Conservation (phyloP, 805 yeast species). For the Peterozyma xylosa region DNA sequence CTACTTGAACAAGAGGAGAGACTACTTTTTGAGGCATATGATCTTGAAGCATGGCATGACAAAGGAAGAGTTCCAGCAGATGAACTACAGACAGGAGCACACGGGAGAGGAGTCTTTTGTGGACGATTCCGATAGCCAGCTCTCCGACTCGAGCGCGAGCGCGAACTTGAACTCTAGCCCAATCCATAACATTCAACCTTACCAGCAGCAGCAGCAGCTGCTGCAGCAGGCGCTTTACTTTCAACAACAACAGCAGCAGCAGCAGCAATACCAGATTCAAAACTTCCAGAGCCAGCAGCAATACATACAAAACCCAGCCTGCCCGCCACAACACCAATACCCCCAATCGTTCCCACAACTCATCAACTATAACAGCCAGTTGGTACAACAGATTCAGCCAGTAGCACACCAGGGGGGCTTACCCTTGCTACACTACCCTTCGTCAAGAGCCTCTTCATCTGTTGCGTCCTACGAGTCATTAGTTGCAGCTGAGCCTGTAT, state of each 20-base stretch:
- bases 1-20: slow-evolving; percentile 5
- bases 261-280: background rate
- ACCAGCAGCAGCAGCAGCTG: slow-evolving; percentile 1
- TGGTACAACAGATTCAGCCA: too few species aligned
- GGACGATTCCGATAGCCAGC: background rate
- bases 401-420: too few species aligned
- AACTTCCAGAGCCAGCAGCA: too few species aligned
- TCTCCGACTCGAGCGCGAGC: too few species aligned
- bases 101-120: background rate
- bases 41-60: slow-evolving; percentile 7
- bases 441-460: too few species aligned
- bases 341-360: too few species aligned
- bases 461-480: too few species aligned
- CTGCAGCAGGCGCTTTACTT: background rate
- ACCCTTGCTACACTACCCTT: too few species aligned
- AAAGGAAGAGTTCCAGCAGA: slow-evolving; percentile 2
- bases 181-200: background rate
- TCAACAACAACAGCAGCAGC: background rate
- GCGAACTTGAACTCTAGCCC: background rate
- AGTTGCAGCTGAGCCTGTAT: too few species aligned
- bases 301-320: too few species aligned
- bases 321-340: too few species aligned
- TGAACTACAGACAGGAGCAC: slow-evolving; percentile 4
- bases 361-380: too few species aligned
- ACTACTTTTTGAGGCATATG: slow-evolving; percentile 7